Percentiles rank a stretch among this genome's conserved stretches.
These are phyloP conservation scores for Hymenoscyphus fructigenus DNA, from an alignment of 2,329 filamentous ascomycete genomes.

Conservation along the genomic window DNA sequence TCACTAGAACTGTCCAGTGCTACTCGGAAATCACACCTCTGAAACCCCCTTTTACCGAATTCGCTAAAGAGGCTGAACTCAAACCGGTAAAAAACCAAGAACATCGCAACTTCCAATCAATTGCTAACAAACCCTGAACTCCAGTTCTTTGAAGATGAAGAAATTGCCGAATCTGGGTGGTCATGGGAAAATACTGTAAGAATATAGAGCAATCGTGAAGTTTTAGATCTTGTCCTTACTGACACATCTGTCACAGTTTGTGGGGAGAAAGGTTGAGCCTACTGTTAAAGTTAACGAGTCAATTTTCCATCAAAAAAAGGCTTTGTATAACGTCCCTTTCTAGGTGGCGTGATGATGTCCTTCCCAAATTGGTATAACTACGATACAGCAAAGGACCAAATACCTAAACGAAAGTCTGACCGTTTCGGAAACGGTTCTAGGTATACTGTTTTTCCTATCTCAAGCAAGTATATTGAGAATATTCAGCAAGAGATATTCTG, in stretches of 20 bases:
- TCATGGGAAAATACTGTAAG: background rate
- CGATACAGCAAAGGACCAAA: background rate
- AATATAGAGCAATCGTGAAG: background rate
- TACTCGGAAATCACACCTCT: background rate
- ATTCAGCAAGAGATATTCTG: background rate
- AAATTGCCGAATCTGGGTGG: background rate
- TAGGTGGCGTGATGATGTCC: background rate
- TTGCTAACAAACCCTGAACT: background rate
- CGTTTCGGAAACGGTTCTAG: background rate
- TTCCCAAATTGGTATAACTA: background rate
- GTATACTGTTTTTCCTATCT: background rate
- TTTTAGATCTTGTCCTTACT: background rate
- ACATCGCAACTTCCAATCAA: background rate
- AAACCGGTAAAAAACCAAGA: background rate
- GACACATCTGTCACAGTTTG: background rate
- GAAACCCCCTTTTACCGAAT: background rate
- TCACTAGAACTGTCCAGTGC: background rate
- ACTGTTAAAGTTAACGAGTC: background rate
- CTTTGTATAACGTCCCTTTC: background rate
- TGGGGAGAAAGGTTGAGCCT: background rate
- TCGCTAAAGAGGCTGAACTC: background rate
- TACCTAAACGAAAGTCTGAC: background rate
- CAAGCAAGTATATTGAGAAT: background rate
- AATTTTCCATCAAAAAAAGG: too few species aligned
- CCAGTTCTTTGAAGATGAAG: background rate